phyloP scores from a whole-genome alignment of 2,329 filamentous ascomycete species.

The Acephala macrosclerotiorum region DNA sequence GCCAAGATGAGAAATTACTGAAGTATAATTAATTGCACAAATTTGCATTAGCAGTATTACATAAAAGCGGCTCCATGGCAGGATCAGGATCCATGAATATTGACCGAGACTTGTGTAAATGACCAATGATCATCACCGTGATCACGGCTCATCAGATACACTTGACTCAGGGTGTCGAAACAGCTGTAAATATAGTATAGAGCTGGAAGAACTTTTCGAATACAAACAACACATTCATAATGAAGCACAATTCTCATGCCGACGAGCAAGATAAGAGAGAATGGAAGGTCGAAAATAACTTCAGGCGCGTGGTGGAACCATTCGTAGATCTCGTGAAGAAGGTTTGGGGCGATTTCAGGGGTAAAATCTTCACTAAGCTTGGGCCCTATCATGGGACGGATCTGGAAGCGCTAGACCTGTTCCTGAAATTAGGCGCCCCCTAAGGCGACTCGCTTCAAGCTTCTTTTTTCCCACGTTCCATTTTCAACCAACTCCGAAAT shows the following conservation, averaged over 20 bases:
- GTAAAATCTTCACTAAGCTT: constrained; percentile 7
- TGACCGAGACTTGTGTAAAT: constrained; percentile 2
- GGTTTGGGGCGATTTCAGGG: not conserved
- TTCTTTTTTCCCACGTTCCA: not conserved
- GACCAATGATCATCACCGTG: no score
- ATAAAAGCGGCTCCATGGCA: not conserved
- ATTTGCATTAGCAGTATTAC: not conserved
- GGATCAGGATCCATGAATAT: not conserved
- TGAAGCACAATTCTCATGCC: not conserved
- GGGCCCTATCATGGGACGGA: not conserved
- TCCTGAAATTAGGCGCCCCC: not conserved
- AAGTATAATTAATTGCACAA: constrained; percentile 8
- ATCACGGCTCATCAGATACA: not conserved
- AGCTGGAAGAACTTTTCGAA: not conserved
- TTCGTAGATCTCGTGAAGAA: not conserved
- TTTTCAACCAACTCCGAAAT: not conserved
- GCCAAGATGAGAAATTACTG: not conserved
- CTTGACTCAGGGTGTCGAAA: not conserved
- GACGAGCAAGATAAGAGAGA: not conserved
- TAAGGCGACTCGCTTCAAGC: not conserved
- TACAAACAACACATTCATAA: not conserved
- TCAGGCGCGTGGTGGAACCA: not conserved
- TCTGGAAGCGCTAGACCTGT: not conserved
- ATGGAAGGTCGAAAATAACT: not conserved
- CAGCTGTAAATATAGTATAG: not conserved